Evolutionary conservation across 1,139 yeast species (phyloP).

Genomic region (Saccharomyces hybrid): DNA sequence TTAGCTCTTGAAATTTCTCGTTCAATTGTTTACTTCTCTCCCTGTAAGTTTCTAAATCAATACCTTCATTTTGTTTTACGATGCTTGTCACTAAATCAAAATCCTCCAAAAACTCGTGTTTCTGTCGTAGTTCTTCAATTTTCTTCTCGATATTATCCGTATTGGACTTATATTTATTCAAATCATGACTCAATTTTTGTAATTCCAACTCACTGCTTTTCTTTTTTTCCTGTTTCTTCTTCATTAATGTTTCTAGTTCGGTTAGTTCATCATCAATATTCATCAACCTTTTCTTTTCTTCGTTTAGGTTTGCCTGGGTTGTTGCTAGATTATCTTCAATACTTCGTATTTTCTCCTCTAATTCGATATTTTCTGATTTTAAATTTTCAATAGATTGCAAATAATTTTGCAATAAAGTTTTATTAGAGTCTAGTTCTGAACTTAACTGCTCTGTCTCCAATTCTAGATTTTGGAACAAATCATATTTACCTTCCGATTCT

Average conservation of each 20-base stretch:
- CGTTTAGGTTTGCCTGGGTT: conserved; percentile 31
- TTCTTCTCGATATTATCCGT: conserved; percentile 38
- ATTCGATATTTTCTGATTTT: conserved; percentile 31
- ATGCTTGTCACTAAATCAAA: conserved; percentile 47
- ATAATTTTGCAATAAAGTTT: conserved; percentile 38
- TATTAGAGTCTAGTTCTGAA: conserved; percentile 45
- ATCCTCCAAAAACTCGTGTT: conserved; percentile 71
- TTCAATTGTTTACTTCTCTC: conserved; percentile 50
- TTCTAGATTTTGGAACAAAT: conserved; percentile 55
- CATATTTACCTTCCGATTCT: conserved; percentile 41
- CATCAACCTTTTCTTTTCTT: conserved; percentile 53
- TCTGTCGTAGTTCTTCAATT: conserved; percentile 45
- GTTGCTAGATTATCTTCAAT: conserved; percentile 7
- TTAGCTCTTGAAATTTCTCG: conserved; percentile 66
- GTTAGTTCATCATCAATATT: conserved; percentile 75
- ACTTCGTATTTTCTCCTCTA: conserved; percentile 29
- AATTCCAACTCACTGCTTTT: conserved; percentile 47
- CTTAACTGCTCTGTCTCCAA: conserved; percentile 64
- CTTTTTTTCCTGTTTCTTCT: conserved; percentile 44
- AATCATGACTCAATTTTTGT: conserved; percentile 57
- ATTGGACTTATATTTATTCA: conserved; percentile 48
- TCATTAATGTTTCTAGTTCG: conserved; percentile 50
- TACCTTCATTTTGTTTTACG: conserved; percentile 51
- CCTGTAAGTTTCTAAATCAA: conserved; percentile 56
- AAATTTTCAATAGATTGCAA: conserved; percentile 38